phyloP scores from a whole-genome alignment of 495 filamentous ascomycete species.

The Neurospora sp. region DNA sequence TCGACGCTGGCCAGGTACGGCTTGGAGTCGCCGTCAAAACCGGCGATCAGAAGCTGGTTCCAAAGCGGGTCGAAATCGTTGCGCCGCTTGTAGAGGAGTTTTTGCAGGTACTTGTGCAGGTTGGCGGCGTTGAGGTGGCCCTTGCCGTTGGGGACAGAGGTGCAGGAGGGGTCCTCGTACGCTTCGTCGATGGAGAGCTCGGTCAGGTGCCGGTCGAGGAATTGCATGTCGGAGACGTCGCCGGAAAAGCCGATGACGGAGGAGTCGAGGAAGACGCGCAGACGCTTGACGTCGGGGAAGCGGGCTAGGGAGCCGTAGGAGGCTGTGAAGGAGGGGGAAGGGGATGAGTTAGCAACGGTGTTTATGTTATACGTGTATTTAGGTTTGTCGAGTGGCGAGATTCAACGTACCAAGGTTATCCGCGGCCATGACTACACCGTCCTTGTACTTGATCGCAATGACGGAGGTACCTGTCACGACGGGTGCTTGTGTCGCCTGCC shows the following conservation, averaged over 20 bases:
- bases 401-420: slow-evolving; percentile 74
- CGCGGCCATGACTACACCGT: slow-evolving; percentile 90
- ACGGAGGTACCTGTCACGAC: slow-evolving; percentile 96
- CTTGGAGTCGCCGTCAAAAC: slow-evolving; percentile 65
- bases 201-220: slow-evolving; percentile 79
- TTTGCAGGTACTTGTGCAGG: slow-evolving; percentile 88
- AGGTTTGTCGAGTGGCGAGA: background rate
- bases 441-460: slow-evolving; percentile 85
- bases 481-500: slow-evolving; percentile 78
- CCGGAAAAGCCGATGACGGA: slow-evolving; percentile 82
- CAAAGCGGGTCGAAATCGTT: slow-evolving; percentile 94
- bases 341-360: background rate
- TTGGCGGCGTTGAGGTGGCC: slow-evolving; percentile 75
- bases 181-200: slow-evolving; percentile 82
- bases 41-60: slow-evolving; percentile 88
- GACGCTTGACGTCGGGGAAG: slow-evolving; percentile 87
- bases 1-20: slow-evolving; percentile 88
- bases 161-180: slow-evolving; percentile 45
- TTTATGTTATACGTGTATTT: background rate
- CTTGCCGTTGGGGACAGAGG: slow-evolving; percentile 19
- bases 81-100: slow-evolving; percentile 89
- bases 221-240: slow-evolving; percentile 97
- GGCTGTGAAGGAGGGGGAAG: slow-evolving; percentile 37
- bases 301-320: slow-evolving; percentile 96
- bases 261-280: slow-evolving; percentile 69